A percentile compares a stretch with the other conserved stretches of the same genome.
These are phyloP conservation scores for Microsporum ferrugineum DNA, from an alignment of 2,329 filamentous ascomycete species.

Conservation along the genomic window DNA sequence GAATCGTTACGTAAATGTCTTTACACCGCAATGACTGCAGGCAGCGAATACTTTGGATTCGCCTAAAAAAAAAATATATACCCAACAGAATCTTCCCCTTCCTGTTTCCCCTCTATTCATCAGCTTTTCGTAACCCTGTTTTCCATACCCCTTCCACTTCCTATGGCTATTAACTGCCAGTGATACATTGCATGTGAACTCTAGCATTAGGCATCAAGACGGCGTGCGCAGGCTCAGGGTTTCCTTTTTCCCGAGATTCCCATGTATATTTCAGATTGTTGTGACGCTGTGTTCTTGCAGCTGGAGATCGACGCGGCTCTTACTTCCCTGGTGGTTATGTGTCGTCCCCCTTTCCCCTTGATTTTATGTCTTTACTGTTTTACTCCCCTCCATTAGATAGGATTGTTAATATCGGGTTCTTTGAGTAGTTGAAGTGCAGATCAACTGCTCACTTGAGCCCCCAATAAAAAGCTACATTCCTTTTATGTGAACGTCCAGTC, in stretches of 20 bases:
- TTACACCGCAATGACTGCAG: slow-evolving; percentile 92
- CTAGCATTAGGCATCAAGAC: slow-evolving; percentile 2
- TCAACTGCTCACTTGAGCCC: slow-evolving; percentile 19
- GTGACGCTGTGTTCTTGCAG: slow-evolving; percentile 5
- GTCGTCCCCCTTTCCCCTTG: not conserved
- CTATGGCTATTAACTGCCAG: not conserved
- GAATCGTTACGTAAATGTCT: slow-evolving; percentile 77
- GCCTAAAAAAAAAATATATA: slow-evolving; percentile 48
- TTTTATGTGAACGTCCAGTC: not conserved
- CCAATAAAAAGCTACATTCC: not conserved
- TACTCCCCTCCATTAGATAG: not conserved
- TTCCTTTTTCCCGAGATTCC: not conserved
- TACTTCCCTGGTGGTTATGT: not conserved
- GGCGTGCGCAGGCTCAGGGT: slow-evolving; percentile 1
- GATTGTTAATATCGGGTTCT: not conserved
- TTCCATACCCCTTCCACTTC: not conserved
- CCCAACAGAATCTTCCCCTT: not conserved
- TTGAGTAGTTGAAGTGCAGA: slow-evolving; percentile 32
- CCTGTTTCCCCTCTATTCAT: not conserved
- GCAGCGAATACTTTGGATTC: slow-evolving; percentile 95
- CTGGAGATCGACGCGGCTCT: not conserved
- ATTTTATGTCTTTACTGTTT: not conserved
- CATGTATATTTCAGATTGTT: slow-evolving; percentile 4
- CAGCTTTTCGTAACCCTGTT: not conserved
- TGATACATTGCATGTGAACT: slow-evolving; percentile 3